These are phyloP conservation scores for Barnettozyma sp. DNA, from an alignment of 805 yeast species.

Conservation along the genomic window DNA sequence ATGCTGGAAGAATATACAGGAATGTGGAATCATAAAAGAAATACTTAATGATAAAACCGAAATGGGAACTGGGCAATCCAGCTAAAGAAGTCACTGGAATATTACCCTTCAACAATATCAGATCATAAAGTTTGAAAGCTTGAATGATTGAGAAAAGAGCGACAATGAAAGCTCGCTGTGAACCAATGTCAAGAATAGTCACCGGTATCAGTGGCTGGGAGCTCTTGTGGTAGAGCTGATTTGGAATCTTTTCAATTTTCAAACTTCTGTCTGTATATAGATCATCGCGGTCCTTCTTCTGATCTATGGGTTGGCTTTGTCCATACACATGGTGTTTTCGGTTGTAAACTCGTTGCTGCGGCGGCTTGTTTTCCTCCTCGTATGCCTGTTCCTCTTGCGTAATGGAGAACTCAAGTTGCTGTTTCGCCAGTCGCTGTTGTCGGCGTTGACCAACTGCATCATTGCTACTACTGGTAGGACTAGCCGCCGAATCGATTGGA, in stretches of 20 bases:
- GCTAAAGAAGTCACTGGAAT: constrained; percentile 26
- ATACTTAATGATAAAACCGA: constrained; percentile 63
- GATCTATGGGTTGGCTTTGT: background rate
- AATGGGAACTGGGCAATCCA: constrained; percentile 39
- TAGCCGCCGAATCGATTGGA: constrained; percentile 13
- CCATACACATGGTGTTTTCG: no score
- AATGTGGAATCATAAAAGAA: constrained; percentile 65
- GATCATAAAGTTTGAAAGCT: constrained; percentile 76
- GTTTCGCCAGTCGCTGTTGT: constrained; percentile 16
- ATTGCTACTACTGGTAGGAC: no score
- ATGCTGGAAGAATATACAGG: constrained; percentile 61
- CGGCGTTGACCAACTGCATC: no score
- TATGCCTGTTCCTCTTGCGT: constrained; percentile 2
- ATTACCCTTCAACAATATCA: constrained; percentile 49
- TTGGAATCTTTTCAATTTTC: constrained; percentile 6
- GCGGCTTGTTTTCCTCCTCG: background rate
- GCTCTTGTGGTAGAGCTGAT: constrained; percentile 5
- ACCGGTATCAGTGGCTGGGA: constrained; percentile 51
- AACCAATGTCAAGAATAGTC: constrained; percentile 58
- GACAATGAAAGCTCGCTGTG: constrained; percentile 66
- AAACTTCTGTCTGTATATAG: background rate
- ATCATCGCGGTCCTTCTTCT: background rate
- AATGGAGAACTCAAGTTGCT: constrained; percentile 11
- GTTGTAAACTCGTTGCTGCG: no score
- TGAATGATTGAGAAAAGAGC: constrained; percentile 70